These are phyloP conservation scores for Polytrichum formosum DNA, from an alignment of 225 moss, liverwort and hornwort genomes.

Conservation along the genomic window DNA sequence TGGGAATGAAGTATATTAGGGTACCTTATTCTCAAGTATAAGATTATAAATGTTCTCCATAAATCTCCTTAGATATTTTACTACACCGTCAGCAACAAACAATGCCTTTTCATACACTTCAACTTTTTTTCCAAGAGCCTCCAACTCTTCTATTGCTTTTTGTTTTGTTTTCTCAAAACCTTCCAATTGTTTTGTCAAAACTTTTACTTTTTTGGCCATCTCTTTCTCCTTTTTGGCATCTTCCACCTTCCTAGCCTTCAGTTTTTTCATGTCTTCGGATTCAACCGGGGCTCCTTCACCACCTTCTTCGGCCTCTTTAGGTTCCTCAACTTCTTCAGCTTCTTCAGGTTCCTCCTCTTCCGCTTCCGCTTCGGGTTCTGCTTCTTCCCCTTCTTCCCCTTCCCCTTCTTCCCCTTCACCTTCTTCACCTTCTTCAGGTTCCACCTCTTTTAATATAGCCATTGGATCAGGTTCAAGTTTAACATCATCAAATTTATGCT, in stretches of 20 bases:
- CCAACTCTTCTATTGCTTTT: constrained; percentile 3
- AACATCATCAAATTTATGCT: constrained; percentile 22
- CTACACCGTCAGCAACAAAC: constrained; percentile 27
- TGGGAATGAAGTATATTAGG: too few relatives aligned
- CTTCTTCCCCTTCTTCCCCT: not conserved
- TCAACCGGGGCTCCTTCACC: constrained; percentile 33
- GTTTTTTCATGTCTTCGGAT: constrained; percentile 32
- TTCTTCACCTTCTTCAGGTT: constrained; percentile 13
- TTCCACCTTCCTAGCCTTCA: constrained; percentile 17
- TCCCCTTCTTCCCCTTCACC: not conserved
- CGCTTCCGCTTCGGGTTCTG: constrained; percentile 5
- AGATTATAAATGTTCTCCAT: constrained; percentile 36
- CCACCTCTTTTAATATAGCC: constrained; percentile 8
- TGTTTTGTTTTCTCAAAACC: constrained; percentile 13
- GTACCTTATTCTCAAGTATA: constrained; percentile 36
- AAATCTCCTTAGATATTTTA: constrained; percentile 29
- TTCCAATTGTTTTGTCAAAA: constrained; percentile 8
- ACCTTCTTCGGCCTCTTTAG: not conserved
- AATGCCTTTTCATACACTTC: constrained; percentile 48
- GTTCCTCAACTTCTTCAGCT: constrained; percentile 20
- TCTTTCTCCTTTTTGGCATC: constrained; percentile 28
- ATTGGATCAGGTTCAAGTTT: constrained; percentile 49
- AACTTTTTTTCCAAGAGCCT: not conserved
- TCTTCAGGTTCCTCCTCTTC: not conserved
- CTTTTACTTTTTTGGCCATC: constrained; percentile 15